phyloP scores from a whole-genome alignment of 2,329 filamentous ascomycete species.

The Trichoderma gracile region DNA sequence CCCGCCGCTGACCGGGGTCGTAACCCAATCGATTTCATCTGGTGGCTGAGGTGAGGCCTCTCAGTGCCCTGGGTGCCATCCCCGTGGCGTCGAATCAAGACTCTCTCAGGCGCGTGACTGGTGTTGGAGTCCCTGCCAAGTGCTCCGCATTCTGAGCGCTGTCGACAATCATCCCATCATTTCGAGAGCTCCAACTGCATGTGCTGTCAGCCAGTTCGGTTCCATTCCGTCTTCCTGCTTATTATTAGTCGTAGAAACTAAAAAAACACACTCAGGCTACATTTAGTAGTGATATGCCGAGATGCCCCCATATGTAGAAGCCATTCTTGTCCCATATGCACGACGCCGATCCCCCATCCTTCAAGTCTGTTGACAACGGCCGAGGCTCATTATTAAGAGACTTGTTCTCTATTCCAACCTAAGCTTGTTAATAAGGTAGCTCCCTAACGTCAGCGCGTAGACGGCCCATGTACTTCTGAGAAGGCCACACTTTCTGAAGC shows the following conservation, averaged over 20 bases:
- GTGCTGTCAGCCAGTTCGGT: no score
- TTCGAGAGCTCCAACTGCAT: no score
- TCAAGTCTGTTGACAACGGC: background rate
- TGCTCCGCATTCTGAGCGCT: no score
- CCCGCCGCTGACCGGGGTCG: slow-evolving; percentile 3
- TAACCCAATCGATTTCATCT: background rate
- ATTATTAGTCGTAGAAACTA: no score
- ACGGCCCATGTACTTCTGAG: background rate
- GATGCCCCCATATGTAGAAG: background rate
- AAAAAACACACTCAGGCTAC: no score
- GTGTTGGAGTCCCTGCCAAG: background rate
- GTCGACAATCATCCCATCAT: no score
- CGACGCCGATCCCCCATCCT: slow-evolving; percentile 3
- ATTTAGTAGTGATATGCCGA: background rate
- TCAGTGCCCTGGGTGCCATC: background rate
- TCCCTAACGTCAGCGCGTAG: background rate
- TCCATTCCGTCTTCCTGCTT: no score
- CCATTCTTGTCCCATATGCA: slow-evolving; percentile 7
- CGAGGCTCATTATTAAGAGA: background rate
- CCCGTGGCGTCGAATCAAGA: background rate
- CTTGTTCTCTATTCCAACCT: background rate
- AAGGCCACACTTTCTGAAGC: background rate
- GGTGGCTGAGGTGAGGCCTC: slow-evolving; percentile 20
- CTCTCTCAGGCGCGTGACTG: background rate
- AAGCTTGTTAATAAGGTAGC: no score